Base-by-base conservation (phyloP, 805 yeast species). In the Metschnikowia colocasiae region DNA sequence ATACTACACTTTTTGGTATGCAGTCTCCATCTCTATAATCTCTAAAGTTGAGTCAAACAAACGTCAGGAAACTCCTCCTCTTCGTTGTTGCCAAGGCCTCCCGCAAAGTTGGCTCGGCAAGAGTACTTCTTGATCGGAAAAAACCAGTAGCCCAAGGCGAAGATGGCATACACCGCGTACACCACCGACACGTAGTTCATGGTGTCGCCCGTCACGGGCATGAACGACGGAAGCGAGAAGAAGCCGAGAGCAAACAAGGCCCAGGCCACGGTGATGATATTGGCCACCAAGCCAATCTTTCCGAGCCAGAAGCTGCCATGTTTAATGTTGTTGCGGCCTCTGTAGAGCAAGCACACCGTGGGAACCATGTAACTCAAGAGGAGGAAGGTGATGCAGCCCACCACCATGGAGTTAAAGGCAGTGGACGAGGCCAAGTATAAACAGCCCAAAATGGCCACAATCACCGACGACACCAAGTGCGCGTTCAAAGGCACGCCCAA, bases 11-110 rank as follows among this genome's bases (percentile, higher is more conserved):
- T 12, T 6, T 25, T 25, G 10, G 10, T 25, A 3, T 5, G 3
- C 8, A 25, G 3, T 19, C 18, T 6, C 13, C 9, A 16, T 27
- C 38, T 26, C 29, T 47, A n/a, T 13, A 26, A 19, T 31, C 31
- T 26, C 27, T 47, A 53, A 36, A 53, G 29, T 26, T 40, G 35
- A 40, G 52, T 59, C 48, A 67, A 57, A 54, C 76, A 71, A 44
- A 72, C 75, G 40, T 71, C 68, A 3, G 76, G 75, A 54, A 71
- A 71, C 57, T 71, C 77, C 49, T 60, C 64, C 57, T 71, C 77
- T 44, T 68, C 73, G 49, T 61, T 60, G 49, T 63, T 63, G 25
- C 62, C 65, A 46, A 63, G 54, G 10, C 77, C 77, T 16, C 76
- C 76, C 19, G 76, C 75, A 52, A 72, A 72, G 33, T 57, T 56